A percentile compares a stretch with the other conserved stretches of the same genome.
These are phyloP conservation scores for Saturnispora ahearnii DNA, from an alignment of 805 yeast species.

Conservation along the genomic window DNA sequence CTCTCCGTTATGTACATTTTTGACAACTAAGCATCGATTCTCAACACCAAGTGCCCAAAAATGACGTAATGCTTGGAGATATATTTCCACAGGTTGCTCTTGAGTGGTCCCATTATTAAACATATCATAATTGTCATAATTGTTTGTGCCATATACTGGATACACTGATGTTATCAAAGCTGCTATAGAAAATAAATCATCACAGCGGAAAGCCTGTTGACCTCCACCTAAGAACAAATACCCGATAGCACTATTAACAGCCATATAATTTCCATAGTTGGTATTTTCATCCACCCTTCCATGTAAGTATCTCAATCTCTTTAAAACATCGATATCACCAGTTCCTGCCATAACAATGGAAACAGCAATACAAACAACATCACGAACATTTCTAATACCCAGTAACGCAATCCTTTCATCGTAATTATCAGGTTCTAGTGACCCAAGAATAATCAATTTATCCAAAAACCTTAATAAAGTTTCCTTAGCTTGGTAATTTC, in stretches of 20 bases:
- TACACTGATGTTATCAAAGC: slow-evolving; percentile 64
- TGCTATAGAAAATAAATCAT: slow-evolving; percentile 56
- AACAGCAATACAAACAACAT: slow-evolving; percentile 51
- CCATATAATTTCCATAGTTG: slow-evolving; percentile 65
- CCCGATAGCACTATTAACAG: slow-evolving; percentile 76
- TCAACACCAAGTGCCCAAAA: slow-evolving; percentile 85
- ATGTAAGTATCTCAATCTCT: slow-evolving; percentile 64
- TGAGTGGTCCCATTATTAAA: slow-evolving; percentile 14
- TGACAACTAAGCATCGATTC: slow-evolving; percentile 67
- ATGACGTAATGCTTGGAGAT: slow-evolving; percentile 77
- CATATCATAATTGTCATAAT: slow-evolving; percentile 9
- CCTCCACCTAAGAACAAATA: slow-evolving; percentile 88
- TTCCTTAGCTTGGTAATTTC: slow-evolving; percentile 42
- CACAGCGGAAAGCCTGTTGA: slow-evolving; percentile 64
- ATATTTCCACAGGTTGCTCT: slow-evolving; percentile 29
- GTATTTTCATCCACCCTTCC: slow-evolving; percentile 37
- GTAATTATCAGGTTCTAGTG: slow-evolving; percentile 36
- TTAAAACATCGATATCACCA: slow-evolving; percentile 73
- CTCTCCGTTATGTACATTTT: slow-evolving; percentile 55
- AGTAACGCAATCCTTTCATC: slow-evolving; percentile 50
- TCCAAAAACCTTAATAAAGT: slow-evolving; percentile 50
- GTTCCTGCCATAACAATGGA: slow-evolving; percentile 83
- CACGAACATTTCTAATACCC: slow-evolving; percentile 48
- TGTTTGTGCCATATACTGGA: slow-evolving; percentile 54
- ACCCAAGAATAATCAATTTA: slow-evolving; percentile 35